These are phyloP conservation scores for Xanthoceras sorbifolium DNA, from an alignment of 345 rosid species.

Conservation along the genomic window DNA sequence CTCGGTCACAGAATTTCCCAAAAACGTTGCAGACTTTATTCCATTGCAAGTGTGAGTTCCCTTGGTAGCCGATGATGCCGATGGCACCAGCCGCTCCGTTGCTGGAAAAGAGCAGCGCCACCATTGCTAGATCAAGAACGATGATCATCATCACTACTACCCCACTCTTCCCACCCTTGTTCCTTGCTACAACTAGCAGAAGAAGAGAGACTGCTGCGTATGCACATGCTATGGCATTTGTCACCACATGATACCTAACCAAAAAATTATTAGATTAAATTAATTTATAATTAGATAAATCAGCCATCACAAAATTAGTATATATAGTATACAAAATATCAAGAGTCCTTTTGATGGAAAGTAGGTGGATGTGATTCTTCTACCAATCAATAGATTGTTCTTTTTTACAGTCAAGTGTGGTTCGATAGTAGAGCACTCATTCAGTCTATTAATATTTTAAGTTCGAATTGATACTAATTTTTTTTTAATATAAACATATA, in stretches of 20 bases:
- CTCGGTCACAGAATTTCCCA: slow-evolving; percentile 54
- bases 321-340: no score
- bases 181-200: slow-evolving; percentile 26
- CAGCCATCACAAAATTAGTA: no score
- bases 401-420: no score
- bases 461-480: no score
- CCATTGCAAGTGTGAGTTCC: slow-evolving; percentile 72
- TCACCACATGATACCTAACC: slow-evolving; percentile 52
- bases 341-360: no score
- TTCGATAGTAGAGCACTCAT: no score
- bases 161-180: slow-evolving; percentile 33
- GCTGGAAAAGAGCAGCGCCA: slow-evolving; percentile 57
- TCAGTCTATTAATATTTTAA: no score
- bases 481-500: no score
- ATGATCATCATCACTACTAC: slow-evolving; percentile 21
- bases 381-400: no score
- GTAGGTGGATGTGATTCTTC: no score
- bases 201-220: slow-evolving; percentile 53
- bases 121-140: slow-evolving; percentile 50
- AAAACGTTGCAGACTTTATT: slow-evolving; percentile 57
- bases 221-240: slow-evolving; percentile 58
- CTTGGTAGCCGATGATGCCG: slow-evolving; percentile 54
- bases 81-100: slow-evolving; percentile 59
- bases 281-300: no score
- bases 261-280: background rate